A percentile compares a stretch with the other conserved stretches of the same genome.
These are phyloP conservation scores for Aristolochia californica DNA, from an alignment of 164 flowering plant species.

Conservation along the genomic window DNA sequence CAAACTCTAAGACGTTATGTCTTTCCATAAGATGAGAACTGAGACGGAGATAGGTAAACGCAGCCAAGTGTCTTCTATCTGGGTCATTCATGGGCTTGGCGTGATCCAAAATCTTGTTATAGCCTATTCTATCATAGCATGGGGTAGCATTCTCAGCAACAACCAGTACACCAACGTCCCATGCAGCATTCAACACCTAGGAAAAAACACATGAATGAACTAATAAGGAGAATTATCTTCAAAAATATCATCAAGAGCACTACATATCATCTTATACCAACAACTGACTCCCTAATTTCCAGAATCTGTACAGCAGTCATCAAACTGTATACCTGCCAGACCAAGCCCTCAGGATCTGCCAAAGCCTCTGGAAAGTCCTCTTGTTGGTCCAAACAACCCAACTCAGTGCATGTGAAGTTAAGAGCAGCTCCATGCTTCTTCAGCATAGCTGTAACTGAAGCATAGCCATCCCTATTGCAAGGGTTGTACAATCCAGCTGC, in stretches of 20 bases:
- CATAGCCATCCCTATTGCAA: slow-evolving; percentile 83
- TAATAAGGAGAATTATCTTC: neutral
- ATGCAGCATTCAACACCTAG: slow-evolving; percentile 85
- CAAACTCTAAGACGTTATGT: slow-evolving; percentile 62
- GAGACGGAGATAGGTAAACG: slow-evolving; percentile 74
- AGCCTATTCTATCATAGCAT: slow-evolving; percentile 62
- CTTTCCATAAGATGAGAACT: slow-evolving; percentile 50
- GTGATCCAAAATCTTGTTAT: slow-evolving; percentile 63
- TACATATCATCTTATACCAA: neutral
- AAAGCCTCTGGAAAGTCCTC: slow-evolving; percentile 52
- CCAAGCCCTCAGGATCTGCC: slow-evolving; percentile 73
- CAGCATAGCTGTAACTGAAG: slow-evolving; percentile 52
- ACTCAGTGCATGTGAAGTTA: slow-evolving; percentile 50
- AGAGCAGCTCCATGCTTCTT: slow-evolving; percentile 68
- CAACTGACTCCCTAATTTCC: neutral
- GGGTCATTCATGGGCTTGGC: slow-evolving; percentile 75
- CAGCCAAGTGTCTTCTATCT: slow-evolving; percentile 67
- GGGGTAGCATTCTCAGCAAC: slow-evolving; percentile 67
- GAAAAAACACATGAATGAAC: neutral
- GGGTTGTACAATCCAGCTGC: slow-evolving; percentile 87
- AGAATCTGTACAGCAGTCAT: neutral
- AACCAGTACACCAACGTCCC: slow-evolving; percentile 62
- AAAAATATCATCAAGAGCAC: neutral
- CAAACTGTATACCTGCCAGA: slow-evolving; percentile 67
- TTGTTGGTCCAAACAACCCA: slow-evolving; percentile 40